Evolutionary conservation across 164 flowering plant species (phyloP), one percentile per base, ranked within the genome.

Genomic region (Umbilicus rupestris): DNA sequence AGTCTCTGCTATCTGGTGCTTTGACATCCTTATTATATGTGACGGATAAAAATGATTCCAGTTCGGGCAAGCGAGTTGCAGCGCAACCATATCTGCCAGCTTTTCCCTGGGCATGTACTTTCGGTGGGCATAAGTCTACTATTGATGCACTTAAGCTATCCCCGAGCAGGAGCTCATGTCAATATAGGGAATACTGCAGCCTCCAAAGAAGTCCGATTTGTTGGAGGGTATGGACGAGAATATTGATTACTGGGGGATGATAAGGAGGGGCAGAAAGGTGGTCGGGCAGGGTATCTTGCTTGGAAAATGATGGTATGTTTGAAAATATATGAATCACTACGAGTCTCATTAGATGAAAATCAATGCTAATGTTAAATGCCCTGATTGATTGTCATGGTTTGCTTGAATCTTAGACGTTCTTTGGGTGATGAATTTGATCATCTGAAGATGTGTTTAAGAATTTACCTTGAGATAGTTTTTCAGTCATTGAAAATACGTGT

Each of bases 291-390:
- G 24, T 93, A 87, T 74, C 94, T 93, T 76, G 96, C 96, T 63
- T 93, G 96, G 98, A 90, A 86, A 78, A 84, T 88, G 92, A 90
- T 88, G 97, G 97, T 89, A 79, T 72, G 78, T 46, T 71, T 63
- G 15, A n/a, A 3, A 15, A 12, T 33, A 1, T 24, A 22, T 31
- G 11, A 14, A 68, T 4, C 31, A 15, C 11, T 30, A n/a, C n/a
- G n/a, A n/a, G 6, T 41, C 16, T 41, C 44, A 14, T 14, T 41
- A 41, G 7, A 9, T 41, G 6, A 41, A 41, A 41, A 14, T 41
- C 44, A 41, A 41, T 41, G 44, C 16, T 9, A 41, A 10, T 10
- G 12, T 41, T 41, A 2, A 41, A 41, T n/a, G n/a, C n/a, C n/a
- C n/a, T n/a, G n/a, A n/a, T n/a, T n/a, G n/a, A n/a, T 41, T 41